Conservation (phyloP, 768 basidiomycete species). For the Cytidiella melzeri region DNA sequence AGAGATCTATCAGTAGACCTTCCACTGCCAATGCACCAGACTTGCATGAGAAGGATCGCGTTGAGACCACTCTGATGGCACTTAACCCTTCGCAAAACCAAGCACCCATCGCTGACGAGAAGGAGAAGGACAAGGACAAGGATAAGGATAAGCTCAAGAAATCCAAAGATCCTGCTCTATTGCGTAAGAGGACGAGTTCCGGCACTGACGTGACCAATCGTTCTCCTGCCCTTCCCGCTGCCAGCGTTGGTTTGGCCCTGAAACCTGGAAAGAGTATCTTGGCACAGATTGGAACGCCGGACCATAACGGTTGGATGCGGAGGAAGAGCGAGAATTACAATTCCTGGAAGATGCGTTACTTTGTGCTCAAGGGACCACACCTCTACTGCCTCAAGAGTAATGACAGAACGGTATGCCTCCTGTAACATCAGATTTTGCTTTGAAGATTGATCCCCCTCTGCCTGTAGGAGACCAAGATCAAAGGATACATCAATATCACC, state of each 20-base stretch:
- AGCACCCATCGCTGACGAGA: conserved; percentile 17
- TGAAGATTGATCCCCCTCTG: not conserved
- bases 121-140: conserved; percentile 15
- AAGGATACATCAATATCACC: conserved; percentile 88
- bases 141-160: no score
- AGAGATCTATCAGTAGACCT: conserved; percentile 38
- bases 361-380: conserved; percentile 88
- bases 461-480: conserved; percentile 82
- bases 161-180: conserved; percentile 28
- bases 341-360: conserved; percentile 87
- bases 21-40: conserved; percentile 34
- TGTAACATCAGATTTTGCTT: conserved; percentile 9
- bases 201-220: conserved; percentile 11
- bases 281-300: conserved; percentile 86
- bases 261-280: conserved; percentile 64
- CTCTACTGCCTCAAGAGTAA: conserved; percentile 82
- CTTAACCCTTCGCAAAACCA: not conserved
- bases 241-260: conserved; percentile 14
- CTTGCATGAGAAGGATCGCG: conserved; percentile 13
- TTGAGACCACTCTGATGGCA: not conserved
- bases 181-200: conserved; percentile 51
- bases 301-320: conserved; percentile 90
- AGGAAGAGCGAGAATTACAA: conserved; percentile 95
- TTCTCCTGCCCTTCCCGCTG: conserved; percentile 1
- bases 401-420: conserved; percentile 40